Evolutionary conservation across 257 asterid genomes (phyloP), one percentile per base, ranked within the genome.

Genomic region (Penstemon barbatus): DNA sequence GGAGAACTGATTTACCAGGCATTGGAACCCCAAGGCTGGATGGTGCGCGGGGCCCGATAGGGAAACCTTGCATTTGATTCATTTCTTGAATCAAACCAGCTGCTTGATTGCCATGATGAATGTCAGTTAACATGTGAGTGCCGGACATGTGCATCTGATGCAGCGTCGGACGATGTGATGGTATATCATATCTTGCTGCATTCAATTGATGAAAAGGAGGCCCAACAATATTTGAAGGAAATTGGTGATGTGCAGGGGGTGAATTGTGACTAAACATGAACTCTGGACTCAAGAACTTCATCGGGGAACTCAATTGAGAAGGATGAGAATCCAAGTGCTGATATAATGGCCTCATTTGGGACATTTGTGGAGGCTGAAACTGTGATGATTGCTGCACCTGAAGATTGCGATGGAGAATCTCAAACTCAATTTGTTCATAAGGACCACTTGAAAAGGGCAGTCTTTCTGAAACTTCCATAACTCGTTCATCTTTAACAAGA

Each of bases 121-220:
- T 80, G 48, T 86, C 87, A 5, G 79, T 84, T 56, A 66, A 73
- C 10, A 75, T 53, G 58, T 76, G 85, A 41, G 84, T 77, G 25
- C 90, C 85, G 13, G 87, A 63, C 78, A 87, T 82, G 72, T 82
- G 94, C 92, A 85, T 80, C 74, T 82, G 94, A 77, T 84, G 90
- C 74, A 84, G 65, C 74, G 78, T 61, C 58, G 87, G 70, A 71
- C 82, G 85, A 63, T 75, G 94, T 6, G 86, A 66, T 63, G 90
- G 79, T 76, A 77, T 72, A 57, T 89, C 92, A 58, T 83, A 84
- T 57, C 90, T 89, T 33, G 86, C 68, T 63, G 80, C 77, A 73
- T 66, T 79, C 4, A 89, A 84, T 55, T 76, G 92, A 71, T 83
- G 87, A 66, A 87, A 82, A 68, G 85, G 75, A 52, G 94, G 92